Base-by-base conservation (phyloP, 2,329 filamentous ascomycete species). In the Nemania diffusa region DNA sequence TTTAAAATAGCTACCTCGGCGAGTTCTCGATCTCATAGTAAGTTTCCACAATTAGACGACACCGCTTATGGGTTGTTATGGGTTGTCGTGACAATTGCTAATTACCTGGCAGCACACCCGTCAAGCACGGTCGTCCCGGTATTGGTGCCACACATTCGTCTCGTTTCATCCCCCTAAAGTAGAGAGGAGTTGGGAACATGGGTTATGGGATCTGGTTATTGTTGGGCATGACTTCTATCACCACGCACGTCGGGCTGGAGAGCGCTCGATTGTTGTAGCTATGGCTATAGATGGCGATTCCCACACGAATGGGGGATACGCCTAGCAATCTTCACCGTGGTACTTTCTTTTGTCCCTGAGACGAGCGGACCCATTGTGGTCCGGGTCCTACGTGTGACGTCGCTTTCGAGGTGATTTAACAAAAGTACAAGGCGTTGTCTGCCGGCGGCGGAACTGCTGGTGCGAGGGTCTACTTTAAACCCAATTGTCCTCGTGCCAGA, bases 11-110 rank as follows among this genome's bases (percentile, higher is more conserved):
- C 69, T 71, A 73, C 90, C 89, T 99, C 76, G 96, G 89, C 81
- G 96, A 99, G 87, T 99, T 99, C 90, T 97, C 94, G 77, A 99
- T 99, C 88, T 96, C 95, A 88, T 99, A 99, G 93, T 97, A 92
- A 79, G 93, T 93, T 74, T 59, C 17, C 20, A 24, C 13, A 1
- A 7, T 20, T 27, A 2, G 27, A 50, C 8, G 5, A 40, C 11
- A 3, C 34, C 24, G 34, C 34, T 40, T 13, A 13, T 13, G 34
- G 11, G 50, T 20, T n/a, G n/a, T n/a, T n/a, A n/a, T n/a, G n/a
- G n/a, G n/a, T 24, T 27, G 42, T 52, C 22, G 20, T 37, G 48
- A 17, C 62, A 57, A 40, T 56, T 44, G 50, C 88, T 91, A 82
- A 92, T 84, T 78, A 64, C 72, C 57, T 46, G 68, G 81, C 79